These are phyloP conservation scores for Phlyctochytrium arcticum DNA, from an alignment of 192 early-diverging fungal species.

Conservation along the genomic window DNA sequence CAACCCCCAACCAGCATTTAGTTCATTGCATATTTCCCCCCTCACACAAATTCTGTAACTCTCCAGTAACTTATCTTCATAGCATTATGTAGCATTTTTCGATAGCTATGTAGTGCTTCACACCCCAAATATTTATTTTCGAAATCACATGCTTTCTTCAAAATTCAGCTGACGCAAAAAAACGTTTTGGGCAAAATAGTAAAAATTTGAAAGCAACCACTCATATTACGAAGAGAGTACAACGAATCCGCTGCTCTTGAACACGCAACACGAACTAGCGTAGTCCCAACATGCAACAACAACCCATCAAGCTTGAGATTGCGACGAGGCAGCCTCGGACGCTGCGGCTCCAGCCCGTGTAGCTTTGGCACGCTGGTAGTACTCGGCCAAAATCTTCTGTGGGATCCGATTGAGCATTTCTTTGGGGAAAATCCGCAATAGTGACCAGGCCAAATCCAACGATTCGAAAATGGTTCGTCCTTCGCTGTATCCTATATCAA, in stretches of 20 bases:
- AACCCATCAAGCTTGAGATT: slow-evolving; percentile 3
- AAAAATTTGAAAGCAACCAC: too few relatives aligned
- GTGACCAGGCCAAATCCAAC: slow-evolving; percentile 96
- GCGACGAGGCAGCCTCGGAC: slow-evolving; percentile 20
- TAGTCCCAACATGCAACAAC: not conserved
- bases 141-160: too few relatives aligned
- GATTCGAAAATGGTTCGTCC: slow-evolving; percentile 95
- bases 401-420: slow-evolving; percentile 99
- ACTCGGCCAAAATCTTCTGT: slow-evolving; percentile 90
- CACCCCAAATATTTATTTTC: too few relatives aligned
- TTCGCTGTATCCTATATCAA: slow-evolving; percentile 74
- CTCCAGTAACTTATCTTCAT: too few relatives aligned
- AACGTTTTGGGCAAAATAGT: not conserved
- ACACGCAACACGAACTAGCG: not conserved
- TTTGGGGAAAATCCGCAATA: slow-evolving; percentile 99
- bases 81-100: too few relatives aligned
- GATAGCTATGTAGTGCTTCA: too few relatives aligned
- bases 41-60: too few relatives aligned
- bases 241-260: not conserved
- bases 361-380: slow-evolving; percentile 72
- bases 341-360: slow-evolving; percentile 30
- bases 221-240: not conserved
- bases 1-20: not conserved
- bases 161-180: too few relatives aligned
- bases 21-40: too few relatives aligned